Evolutionary conservation across 805 yeast genomes (phyloP).

Genomic region (Kuraishia hungarica): DNA sequence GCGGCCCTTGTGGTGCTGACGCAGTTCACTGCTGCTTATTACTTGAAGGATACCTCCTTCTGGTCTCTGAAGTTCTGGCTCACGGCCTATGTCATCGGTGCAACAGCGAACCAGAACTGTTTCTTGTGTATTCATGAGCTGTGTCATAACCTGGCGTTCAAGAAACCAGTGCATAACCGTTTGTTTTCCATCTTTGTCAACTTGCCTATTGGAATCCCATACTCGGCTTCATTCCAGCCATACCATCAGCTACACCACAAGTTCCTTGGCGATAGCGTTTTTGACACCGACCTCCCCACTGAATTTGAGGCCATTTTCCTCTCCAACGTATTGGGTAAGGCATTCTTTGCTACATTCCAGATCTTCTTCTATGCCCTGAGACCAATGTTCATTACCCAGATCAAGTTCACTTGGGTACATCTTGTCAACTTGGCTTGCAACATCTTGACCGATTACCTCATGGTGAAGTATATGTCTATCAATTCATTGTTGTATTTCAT

Average conservation of each 20-base stretch:
- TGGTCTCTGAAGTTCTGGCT: conserved; percentile 45
- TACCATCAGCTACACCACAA: conserved; percentile 91
- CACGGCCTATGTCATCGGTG: conserved; percentile 74
- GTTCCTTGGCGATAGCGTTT: conserved; percentile 73
- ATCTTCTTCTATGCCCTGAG: conserved; percentile 83
- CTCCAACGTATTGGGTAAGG: conserved; percentile 75
- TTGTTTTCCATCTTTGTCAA: conserved; percentile 71
- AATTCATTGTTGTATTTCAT: conserved; percentile 59
- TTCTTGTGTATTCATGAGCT: conserved; percentile 87
- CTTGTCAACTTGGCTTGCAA: conserved; percentile 59
- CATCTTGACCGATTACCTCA: conserved; percentile 43
- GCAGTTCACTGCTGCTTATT: conserved; percentile 61
- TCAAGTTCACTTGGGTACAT: conserved; percentile 71
- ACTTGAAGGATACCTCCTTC: conserved; percentile 46
- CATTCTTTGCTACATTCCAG: conserved; percentile 86
- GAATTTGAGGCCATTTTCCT: conserved; percentile 63
- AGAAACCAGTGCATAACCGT: conserved; percentile 68
- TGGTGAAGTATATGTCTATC: conserved; percentile 57
- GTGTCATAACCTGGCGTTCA: conserved; percentile 78
- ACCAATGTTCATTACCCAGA: conserved; percentile 77
- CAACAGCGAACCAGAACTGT: conserved; percentile 75
- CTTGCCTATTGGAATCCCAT: conserved; percentile 85
- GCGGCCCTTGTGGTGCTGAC: conserved; percentile 53
- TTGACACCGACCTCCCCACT: conserved; percentile 88
- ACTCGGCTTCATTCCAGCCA: conserved; percentile 81